Conservation (phyloP, 2,329 filamentous ascomycete species). For the Lecanosticta acicola region DNA sequence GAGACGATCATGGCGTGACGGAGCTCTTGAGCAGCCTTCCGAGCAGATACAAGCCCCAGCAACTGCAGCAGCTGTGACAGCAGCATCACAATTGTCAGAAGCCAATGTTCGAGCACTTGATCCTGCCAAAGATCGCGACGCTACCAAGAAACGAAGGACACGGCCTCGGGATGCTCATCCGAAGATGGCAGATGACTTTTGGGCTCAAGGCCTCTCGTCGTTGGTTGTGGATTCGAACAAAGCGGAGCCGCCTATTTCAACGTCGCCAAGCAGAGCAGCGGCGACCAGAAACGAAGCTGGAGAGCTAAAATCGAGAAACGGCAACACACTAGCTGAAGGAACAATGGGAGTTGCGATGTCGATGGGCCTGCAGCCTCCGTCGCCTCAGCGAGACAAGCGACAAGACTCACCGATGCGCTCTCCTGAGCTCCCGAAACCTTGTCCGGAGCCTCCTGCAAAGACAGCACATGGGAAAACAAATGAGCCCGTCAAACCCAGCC, state of each 20-base stretch:
- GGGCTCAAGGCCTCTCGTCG: slow-evolving; percentile 16
- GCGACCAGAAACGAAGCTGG: slow-evolving; percentile 23
- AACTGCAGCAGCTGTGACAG: not conserved
- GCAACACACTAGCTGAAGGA: slow-evolving; percentile 22
- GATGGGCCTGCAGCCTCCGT: slow-evolving; percentile 19
- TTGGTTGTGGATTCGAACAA: slow-evolving; percentile 11
- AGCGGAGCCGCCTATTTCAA: slow-evolving; percentile 6
- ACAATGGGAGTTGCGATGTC: slow-evolving; percentile 12
- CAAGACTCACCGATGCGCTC: slow-evolving; percentile 18
- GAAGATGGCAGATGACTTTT: slow-evolving; percentile 20
- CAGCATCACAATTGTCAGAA: not conserved
- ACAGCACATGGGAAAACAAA: slow-evolving; percentile 1
- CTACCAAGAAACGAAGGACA: not conserved
- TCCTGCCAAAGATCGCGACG: not conserved
- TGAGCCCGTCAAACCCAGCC: not conserved
- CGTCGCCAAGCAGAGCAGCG: slow-evolving; percentile 16
- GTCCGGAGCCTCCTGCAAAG: slow-evolving; percentile 3
- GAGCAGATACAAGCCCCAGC: not conserved
- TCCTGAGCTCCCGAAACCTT: slow-evolving; percentile 5
- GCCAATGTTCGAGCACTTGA: not conserved
- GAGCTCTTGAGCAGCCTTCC: not conserved
- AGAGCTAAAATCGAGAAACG: slow-evolving; percentile 23
- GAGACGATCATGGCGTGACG: not conserved
- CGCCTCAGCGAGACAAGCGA: slow-evolving; percentile 13
- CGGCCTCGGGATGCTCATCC: slow-evolving; percentile 7